phyloP scores from a whole-genome alignment of 495 filamentous ascomycete genomes.

The Chaetomium cochliodes region DNA sequence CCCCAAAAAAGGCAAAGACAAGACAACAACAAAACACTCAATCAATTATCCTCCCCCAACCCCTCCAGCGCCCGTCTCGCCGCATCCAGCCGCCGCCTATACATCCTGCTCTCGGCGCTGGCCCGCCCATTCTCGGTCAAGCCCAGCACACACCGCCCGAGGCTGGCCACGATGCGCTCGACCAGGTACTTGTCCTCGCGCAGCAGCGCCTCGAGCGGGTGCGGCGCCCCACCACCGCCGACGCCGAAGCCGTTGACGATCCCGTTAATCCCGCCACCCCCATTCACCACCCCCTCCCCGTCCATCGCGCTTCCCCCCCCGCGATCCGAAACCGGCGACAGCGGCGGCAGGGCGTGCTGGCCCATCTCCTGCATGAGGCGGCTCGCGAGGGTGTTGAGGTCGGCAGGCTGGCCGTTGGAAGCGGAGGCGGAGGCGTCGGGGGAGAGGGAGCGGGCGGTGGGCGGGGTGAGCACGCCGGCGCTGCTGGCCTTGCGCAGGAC shows the following conservation, averaged over 20 bases:
- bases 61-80: constrained; percentile 72
- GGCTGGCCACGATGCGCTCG: constrained; percentile 70
- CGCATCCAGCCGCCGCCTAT: constrained; percentile 68
- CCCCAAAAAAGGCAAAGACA: neutral
- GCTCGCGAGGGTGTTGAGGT: constrained; percentile 42
- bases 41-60: constrained; percentile 29
- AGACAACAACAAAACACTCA: neutral
- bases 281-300: constrained; percentile 26
- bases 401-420: constrained; percentile 28
- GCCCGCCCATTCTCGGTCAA: constrained; percentile 62
- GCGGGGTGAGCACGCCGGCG: constrained; percentile 43
- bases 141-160: constrained; percentile 67
- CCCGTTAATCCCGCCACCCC: neutral
- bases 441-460: constrained; percentile 31
- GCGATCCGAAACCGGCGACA: no score
- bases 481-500: constrained; percentile 26
- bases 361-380: constrained; percentile 44
- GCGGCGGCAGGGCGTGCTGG: constrained; percentile 23
- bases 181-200: constrained; percentile 72
- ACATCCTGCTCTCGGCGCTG: constrained; percentile 59
- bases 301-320: neutral
- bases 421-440: neutral
- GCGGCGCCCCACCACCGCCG: constrained; percentile 24
- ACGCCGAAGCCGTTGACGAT: neutral
- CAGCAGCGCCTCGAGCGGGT: constrained; percentile 52